Evolutionary conservation across 495 filamentous ascomycete species (phyloP).

Genomic region (Lasiosphaeria hispida): DNA sequence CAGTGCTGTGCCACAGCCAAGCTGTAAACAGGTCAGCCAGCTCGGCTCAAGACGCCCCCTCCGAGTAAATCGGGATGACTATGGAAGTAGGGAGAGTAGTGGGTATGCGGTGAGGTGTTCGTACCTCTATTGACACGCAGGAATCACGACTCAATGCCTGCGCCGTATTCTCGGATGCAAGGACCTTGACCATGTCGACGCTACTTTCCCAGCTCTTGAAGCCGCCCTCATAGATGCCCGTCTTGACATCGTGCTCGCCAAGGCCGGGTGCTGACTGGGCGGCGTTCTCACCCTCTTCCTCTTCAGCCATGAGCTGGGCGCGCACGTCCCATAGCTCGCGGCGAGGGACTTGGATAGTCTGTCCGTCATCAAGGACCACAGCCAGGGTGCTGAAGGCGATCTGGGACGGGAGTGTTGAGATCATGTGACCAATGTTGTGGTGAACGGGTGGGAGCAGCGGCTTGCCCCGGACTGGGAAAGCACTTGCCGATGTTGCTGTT

Average conservation of each 20-base stretch:
- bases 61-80: constrained; percentile 1
- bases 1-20: constrained; percentile 88
- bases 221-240: constrained; percentile 94
- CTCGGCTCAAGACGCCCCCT: constrained; percentile 2
- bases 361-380: constrained; percentile 48
- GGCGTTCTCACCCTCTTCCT: constrained; percentile 44
- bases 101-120: constrained; percentile 15
- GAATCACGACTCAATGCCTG: constrained; percentile 43
- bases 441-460: constrained; percentile 46
- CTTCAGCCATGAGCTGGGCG: constrained; percentile 91
- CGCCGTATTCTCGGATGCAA: constrained; percentile 57
- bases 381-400: constrained; percentile 67
- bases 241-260: constrained; percentile 79
- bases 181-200: constrained; percentile 75
- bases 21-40: constrained; percentile 47
- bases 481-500: constrained; percentile 33
- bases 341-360: constrained; percentile 62
- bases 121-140: constrained; percentile 73
- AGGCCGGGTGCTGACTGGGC: constrained; percentile 52
- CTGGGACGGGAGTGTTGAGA: constrained; percentile 70
- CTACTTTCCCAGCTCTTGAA: constrained; percentile 99
- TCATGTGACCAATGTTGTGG: constrained; percentile 50
- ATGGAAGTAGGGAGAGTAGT: neutral
- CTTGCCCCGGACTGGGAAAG: constrained; percentile 49
- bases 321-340: constrained; percentile 92